Conservation (phyloP, 129 eudicot species). For the Lactuca saligna region DNA sequence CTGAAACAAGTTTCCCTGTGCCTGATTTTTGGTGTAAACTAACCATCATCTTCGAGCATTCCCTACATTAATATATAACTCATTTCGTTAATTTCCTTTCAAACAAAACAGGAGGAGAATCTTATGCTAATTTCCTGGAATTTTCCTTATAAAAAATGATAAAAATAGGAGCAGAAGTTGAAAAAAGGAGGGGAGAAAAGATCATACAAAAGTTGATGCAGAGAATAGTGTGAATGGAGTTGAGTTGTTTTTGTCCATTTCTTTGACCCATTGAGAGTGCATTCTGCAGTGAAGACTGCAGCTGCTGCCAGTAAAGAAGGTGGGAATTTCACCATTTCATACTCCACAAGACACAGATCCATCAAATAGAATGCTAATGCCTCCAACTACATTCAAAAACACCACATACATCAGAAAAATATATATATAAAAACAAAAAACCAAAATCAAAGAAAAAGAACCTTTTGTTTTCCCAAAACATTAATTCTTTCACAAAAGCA, state of each 20-base stretch:
- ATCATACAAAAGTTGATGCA: slow-evolving; percentile 64
- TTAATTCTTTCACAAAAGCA: not conserved
- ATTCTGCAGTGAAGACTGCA: slow-evolving; percentile 81
- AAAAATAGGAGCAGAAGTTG: not conserved
- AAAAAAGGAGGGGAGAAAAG: not conserved
- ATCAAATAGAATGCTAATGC: slow-evolving; percentile 67
- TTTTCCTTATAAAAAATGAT: too few relatives aligned
- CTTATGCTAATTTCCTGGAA: too few relatives aligned
- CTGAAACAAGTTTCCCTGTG: slow-evolving; percentile 66
- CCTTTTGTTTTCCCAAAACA: not conserved
- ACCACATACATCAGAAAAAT: not conserved
- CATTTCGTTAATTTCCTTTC: too few relatives aligned
- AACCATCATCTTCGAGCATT: slow-evolving; percentile 77
- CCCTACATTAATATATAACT: slow-evolving; percentile 39
- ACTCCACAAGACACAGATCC: slow-evolving; percentile 75
- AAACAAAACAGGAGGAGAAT: too few relatives aligned
- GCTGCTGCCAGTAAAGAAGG: slow-evolving; percentile 91
- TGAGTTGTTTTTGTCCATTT: slow-evolving; percentile 72
- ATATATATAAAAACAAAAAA: too few relatives aligned
- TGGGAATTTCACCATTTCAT: slow-evolving; percentile 68
- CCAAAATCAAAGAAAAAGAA: not conserved
- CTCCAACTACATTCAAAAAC: slow-evolving; percentile 52
- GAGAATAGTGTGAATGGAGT: slow-evolving; percentile 52
- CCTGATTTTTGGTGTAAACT: slow-evolving; percentile 62
- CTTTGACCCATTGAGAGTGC: slow-evolving; percentile 49